Conservation (phyloP, 352 stramenopile genomes). For the Globisporangium solare region DNA sequence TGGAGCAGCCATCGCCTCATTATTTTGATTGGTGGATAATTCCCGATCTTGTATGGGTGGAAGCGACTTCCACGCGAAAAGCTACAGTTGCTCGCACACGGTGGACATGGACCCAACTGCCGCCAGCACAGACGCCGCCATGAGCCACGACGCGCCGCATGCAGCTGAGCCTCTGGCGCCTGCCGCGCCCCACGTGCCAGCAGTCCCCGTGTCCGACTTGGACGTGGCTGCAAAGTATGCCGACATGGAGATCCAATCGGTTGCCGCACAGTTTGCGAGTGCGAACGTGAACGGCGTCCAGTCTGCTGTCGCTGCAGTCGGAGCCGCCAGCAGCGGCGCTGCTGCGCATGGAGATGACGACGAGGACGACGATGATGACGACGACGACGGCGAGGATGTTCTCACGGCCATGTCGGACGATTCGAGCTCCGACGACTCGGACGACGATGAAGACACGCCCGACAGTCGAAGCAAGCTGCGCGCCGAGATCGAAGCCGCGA, state of each 20-base stretch:
- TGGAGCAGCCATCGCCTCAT: constrained; percentile 3
- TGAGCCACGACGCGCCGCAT: not conserved
- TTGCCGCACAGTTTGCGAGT: constrained; percentile 37
- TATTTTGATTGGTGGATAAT: constrained; percentile 27
- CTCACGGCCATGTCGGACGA: constrained; percentile 9
- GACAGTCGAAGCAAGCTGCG: constrained; percentile 42
- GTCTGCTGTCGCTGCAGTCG: constrained; percentile 5
- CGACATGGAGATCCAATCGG: constrained; percentile 40
- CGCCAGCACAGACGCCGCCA: not conserved
- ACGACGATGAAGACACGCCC: constrained; percentile 21
- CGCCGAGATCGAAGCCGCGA: constrained; percentile 68
- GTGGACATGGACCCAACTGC: not conserved
- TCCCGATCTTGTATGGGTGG: constrained; percentile 2
- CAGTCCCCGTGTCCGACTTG: constrained; percentile 32
- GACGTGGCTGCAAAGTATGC: constrained; percentile 51
- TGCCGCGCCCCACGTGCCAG: not conserved
- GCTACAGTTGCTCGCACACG: not conserved
- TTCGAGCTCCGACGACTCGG: constrained; percentile 18
- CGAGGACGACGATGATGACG: constrained; percentile 19
- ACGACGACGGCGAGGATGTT: constrained; percentile 12
- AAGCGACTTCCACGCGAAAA: constrained; percentile 5
- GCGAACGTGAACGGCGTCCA: constrained; percentile 17
- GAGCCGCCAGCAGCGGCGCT: not conserved
- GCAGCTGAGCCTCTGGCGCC: not conserved
- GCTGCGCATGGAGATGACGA: constrained; percentile 7